Conservation (phyloP, 805 yeast genomes). For the Candida argentea region DNA sequence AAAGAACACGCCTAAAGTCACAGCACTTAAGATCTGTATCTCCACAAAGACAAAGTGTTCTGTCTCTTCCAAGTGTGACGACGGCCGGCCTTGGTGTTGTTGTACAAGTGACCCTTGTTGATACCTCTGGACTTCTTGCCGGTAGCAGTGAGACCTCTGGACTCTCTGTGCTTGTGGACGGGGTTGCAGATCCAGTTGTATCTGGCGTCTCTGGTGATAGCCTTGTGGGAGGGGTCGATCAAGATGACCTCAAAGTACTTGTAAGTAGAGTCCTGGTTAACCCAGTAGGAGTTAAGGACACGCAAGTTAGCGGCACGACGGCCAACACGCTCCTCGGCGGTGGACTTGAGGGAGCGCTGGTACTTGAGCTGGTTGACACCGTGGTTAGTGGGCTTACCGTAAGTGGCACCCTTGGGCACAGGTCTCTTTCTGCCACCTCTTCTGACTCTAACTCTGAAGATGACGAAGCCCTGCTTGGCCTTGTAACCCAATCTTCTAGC, state of each 20-base stretch:
- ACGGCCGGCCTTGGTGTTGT: conserved; percentile 98
- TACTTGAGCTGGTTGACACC: conserved; percentile 98
- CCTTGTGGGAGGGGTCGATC: conserved; percentile 96
- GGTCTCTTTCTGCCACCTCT: conserved; percentile 99
- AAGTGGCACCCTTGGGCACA: conserved; percentile 99
- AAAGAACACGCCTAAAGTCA: conserved; percentile 58
- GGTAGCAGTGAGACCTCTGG: conserved; percentile 96
- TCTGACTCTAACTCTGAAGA: conserved; percentile 98
- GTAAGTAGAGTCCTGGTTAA: conserved; percentile 99
- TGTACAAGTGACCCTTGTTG: conserved; percentile 99
- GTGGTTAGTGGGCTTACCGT: conserved; percentile 99
- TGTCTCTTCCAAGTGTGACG: conserved; percentile 99
- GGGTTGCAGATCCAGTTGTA: conserved; percentile 99
- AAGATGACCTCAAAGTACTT: conserved; percentile 97
- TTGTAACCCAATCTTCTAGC: conserved; percentile 99
- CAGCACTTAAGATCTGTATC: conserved; percentile 79
- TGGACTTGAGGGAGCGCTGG: conserved; percentile 96
- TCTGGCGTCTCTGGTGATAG: conserved; percentile 96
- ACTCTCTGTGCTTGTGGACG: conserved; percentile 99
- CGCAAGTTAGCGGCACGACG: conserved; percentile 98
- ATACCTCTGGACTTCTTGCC: conserved; percentile 99
- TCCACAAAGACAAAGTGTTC: conserved; percentile 98
- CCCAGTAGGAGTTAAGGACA: conserved; percentile 99
- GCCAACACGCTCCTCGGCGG: conserved; percentile 99
- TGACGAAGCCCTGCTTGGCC: conserved; percentile 99